Percentiles rank a stretch among this genome's conserved stretches.
phyloP scores from a whole-genome alignment of 169 alveolate genomes.

The Plasmodium coatneyi region DNA sequence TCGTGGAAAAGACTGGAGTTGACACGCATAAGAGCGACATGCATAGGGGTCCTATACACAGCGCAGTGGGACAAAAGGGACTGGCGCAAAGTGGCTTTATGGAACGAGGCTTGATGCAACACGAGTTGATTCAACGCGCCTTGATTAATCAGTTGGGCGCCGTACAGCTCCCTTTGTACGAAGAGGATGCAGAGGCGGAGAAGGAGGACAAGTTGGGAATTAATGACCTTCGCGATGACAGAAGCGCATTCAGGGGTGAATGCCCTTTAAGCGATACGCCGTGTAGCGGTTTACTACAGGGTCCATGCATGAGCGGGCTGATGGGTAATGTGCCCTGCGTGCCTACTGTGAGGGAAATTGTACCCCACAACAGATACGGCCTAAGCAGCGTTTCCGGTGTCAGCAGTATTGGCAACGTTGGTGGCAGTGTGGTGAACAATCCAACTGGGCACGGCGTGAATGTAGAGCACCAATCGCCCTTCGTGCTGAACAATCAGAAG shows the following conservation, averaged over 20 bases:
- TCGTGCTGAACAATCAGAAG: not conserved
- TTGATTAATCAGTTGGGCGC: not conserved
- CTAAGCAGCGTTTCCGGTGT: not conserved
- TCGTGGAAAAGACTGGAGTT: not conserved
- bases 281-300: not conserved
- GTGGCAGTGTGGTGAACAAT: not conserved
- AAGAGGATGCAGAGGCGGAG: slow-evolving; percentile 1
- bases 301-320: not conserved
- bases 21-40: not conserved
- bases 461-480: not conserved
- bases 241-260: not conserved
- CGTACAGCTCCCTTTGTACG: not conserved
- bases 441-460: not conserved
- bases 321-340: not conserved
- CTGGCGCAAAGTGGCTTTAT: not conserved
- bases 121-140: not conserved
- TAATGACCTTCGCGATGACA: not conserved
- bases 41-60: not conserved
- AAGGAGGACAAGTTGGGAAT: not conserved
- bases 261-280: not conserved
- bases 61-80: not conserved
- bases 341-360: not conserved
- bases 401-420: not conserved
- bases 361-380: not conserved
- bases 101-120: not conserved